Evolutionary conservation across 768 basidiomycete species (phyloP).

Genomic region (Pisolithus orientalis): DNA sequence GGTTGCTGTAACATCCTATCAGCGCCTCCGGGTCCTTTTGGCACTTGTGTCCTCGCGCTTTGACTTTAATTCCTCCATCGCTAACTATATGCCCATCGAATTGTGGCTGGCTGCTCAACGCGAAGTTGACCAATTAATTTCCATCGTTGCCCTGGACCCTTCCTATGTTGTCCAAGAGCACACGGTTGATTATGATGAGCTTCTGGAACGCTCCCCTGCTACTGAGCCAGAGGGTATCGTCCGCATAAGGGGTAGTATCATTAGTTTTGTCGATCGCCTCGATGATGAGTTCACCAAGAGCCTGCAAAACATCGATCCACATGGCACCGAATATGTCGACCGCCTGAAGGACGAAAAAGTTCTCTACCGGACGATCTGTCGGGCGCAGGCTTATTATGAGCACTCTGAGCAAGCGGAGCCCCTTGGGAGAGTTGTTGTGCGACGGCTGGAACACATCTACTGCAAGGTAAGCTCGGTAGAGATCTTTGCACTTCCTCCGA

Average conservation of each 20-base stretch:
- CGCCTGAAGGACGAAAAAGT: slow-evolving; percentile 93
- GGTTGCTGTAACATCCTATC: slow-evolving; percentile 83
- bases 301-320: slow-evolving; percentile 96
- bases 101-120: slow-evolving; percentile 83
- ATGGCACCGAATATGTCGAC: slow-evolving; percentile 98
- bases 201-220: slow-evolving; percentile 72
- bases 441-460: slow-evolving; percentile 95
- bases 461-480: slow-evolving; percentile 62
- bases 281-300: slow-evolving; percentile 99
- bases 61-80: slow-evolving; percentile 88
- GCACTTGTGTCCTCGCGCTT: slow-evolving; percentile 92
- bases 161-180: slow-evolving; percentile 82
- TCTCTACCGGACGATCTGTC: slow-evolving; percentile 89
- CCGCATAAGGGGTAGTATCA: slow-evolving; percentile 89
- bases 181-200: slow-evolving; percentile 89
- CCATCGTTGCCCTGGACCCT: slow-evolving; percentile 64
- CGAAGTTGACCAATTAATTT: slow-evolving; percentile 85
- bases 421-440: slow-evolving; percentile 84
- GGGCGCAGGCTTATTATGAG: slow-evolving; percentile 90
- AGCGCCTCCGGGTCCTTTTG: slow-evolving; percentile 89
- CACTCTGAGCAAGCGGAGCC: slow-evolving; percentile 69
- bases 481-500: neutral
- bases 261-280: slow-evolving; percentile 91
- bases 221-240: slow-evolving; percentile 69
- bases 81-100: slow-evolving; percentile 87